Base-by-base conservation (phyloP, 2,329 filamentous ascomycete genomes). In the Apiospora marii region DNA sequence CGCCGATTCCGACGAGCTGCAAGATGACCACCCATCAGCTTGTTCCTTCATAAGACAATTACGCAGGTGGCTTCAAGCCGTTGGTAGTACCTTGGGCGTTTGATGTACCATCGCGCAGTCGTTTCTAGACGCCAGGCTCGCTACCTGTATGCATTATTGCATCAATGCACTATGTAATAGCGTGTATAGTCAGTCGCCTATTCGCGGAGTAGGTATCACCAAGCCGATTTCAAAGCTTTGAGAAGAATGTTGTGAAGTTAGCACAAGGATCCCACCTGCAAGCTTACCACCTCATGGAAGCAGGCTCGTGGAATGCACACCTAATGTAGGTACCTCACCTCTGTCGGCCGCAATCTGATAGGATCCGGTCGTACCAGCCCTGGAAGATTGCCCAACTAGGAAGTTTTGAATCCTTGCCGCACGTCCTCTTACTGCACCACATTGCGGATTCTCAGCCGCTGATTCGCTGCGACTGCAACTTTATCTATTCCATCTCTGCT, bases 381-480 rank as follows among this genome's bases (percentile, higher is more conserved):
- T 64, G 34, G 10, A 64, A 41, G 58, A 64, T 22, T 64, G n/a
- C 58, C 34, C 10, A 64, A 64, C 58, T 64, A 64, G 58, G 58
- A 64, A 64, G 30, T 41, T 64, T 19, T 64, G 58, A 64, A 24
- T 41, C 58, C 58, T 64, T 64, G 19, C 34, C 13, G 34, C 58
- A 41, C 34, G 30, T 22, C 53, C 53, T 61, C 53, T 61, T 37
- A 22, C 53, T 61, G 30, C 58, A 64, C 58, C 58, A 64, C 58
- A 64, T 64, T 64, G 58, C 8, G n/a, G 58, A n/a, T 64, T n/a
- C 58, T 64, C 19, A 14, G 58, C 58, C 22, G 37, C 58, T 64
- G 58, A 64, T 64, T 64, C 58, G 58, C 41, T 64, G 22, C 58
- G 22, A 1, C 58, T 64, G 22, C 34, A 37, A 41, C 58, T 64